phyloP scores from a whole-genome alignment of 139 green algal genomes.

The Chlamydomonas sp. region DNA sequence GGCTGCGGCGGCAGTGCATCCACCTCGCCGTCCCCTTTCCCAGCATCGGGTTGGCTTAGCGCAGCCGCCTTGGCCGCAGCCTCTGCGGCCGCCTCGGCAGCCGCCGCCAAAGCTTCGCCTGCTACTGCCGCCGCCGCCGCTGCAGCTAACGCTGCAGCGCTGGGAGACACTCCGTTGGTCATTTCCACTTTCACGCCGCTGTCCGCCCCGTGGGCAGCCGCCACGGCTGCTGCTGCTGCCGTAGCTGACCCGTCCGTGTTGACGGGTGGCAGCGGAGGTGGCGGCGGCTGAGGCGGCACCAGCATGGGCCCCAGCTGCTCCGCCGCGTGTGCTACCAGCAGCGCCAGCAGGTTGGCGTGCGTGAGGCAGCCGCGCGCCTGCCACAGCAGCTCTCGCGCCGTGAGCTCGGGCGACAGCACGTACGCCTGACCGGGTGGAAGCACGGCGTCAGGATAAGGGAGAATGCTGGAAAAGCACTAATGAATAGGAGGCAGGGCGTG shows the following conservation, averaged over 20 bases:
- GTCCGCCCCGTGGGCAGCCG: background rate
- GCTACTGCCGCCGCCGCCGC: background rate
- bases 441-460: background rate
- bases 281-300: background rate
- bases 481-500: background rate
- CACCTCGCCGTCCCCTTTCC: background rate
- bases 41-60: background rate
- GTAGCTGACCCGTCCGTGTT: background rate
- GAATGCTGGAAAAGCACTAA: background rate
- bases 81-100: background rate
- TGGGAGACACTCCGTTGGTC: too few species aligned
- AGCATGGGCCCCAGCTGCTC: constrained; percentile 8
- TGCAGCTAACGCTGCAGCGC: background rate
- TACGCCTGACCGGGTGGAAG: background rate
- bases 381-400: constrained; percentile 33
- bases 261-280: too few species aligned
- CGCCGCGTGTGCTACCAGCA: constrained; percentile 24
- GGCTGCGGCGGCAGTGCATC: constrained; percentile 9
- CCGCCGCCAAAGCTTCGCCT: background rate
- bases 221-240: background rate
- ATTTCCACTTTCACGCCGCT: background rate
- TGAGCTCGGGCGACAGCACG: constrained; percentile 23
- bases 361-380: constrained; percentile 27
- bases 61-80: background rate
- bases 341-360: constrained; percentile 18